Percentiles rank a stretch among this genome's conserved stretches.
Conservation (phyloP, 2,329 filamentous ascomycete species). For the Albophoma yamanashiensis region DNA sequence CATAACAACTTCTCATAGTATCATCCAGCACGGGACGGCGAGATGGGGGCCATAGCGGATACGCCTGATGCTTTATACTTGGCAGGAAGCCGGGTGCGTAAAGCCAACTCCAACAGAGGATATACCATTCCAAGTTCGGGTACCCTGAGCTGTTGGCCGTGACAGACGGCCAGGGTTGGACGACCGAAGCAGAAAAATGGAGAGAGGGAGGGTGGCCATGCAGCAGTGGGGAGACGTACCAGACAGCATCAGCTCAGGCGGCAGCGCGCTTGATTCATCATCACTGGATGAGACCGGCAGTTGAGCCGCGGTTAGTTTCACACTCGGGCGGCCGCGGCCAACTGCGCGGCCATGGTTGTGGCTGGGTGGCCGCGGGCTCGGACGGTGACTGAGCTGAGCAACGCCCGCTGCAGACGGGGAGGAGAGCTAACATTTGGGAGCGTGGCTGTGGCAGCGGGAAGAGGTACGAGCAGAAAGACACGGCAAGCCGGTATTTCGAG, state of each 20-base stretch:
- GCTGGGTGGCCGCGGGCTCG: background rate
- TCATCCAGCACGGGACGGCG: background rate
- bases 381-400: background rate
- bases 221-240: background rate
- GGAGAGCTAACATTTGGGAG: too few species aligned
- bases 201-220: background rate
- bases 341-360: background rate
- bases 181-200: background rate
- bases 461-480: background rate
- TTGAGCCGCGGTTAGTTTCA: background rate
- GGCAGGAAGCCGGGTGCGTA: background rate
- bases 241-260: background rate
- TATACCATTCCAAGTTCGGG: background rate
- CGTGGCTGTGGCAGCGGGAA: background rate
- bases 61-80: background rate
- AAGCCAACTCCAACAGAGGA: background rate
- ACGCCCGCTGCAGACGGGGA: background rate
- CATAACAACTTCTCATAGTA: background rate
- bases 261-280: background rate
- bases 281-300: background rate
- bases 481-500: background rate
- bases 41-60: background rate
- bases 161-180: background rate
- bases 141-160: background rate
- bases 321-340: background rate